A percentile compares a stretch with the other conserved stretches of the same genome.
These are phyloP conservation scores for Schizosaccharomyces octosporus DNA, from an alignment of 805 yeast species.

Conservation along the genomic window DNA sequence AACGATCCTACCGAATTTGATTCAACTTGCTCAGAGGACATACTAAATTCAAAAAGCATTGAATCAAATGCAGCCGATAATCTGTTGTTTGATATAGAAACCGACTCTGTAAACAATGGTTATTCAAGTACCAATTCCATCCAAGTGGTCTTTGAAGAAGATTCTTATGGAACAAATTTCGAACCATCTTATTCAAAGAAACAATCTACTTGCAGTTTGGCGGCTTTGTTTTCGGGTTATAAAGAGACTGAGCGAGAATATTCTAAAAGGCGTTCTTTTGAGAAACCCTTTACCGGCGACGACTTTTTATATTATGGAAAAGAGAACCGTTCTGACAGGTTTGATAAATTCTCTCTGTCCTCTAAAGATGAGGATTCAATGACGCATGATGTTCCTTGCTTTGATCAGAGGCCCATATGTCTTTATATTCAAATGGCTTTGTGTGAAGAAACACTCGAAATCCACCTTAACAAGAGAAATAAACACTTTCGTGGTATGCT, in stretches of 20 bases:
- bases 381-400: background rate
- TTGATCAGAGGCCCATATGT: background rate
- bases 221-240: background rate
- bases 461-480: background rate
- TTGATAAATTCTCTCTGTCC: background rate
- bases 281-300: background rate
- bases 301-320: no score
- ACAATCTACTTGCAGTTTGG: background rate
- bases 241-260: background rate
- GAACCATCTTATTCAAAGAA: background rate
- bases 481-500: background rate
- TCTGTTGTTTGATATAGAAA: background rate
- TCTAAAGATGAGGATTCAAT: background rate
- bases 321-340: background rate
- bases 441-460: background rate
- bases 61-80: background rate
- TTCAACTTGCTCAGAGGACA: background rate
- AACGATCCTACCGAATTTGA: background rate
- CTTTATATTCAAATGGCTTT: slow-evolving; percentile 3
- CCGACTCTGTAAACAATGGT: background rate
- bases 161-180: background rate
- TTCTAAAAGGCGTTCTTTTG: background rate
- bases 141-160: background rate
- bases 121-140: background rate
- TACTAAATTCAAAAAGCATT: background rate